A percentile compares a stretch with the other conserved stretches of the same genome.
These are phyloP conservation scores for Karstenula rhodostoma DNA, from an alignment of 2,329 filamentous ascomycete species.

Conservation along the genomic window DNA sequence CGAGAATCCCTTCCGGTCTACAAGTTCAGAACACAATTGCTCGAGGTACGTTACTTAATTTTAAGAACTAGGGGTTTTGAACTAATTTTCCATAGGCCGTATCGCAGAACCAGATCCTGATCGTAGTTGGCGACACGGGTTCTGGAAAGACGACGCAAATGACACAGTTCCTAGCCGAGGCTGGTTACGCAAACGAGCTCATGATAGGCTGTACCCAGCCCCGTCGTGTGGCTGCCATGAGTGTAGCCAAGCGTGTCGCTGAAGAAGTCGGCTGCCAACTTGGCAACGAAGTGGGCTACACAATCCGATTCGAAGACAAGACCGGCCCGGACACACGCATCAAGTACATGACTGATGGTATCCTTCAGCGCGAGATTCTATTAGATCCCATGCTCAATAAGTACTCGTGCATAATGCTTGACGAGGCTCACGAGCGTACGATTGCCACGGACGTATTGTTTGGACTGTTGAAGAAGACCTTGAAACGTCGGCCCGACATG, in stretches of 20 bases:
- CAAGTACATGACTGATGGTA: constrained; percentile 99
- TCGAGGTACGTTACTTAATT: no score
- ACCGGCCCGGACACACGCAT: constrained; percentile 88
- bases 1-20: constrained; percentile 88
- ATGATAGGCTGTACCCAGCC: constrained; percentile 97
- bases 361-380: constrained; percentile 96
- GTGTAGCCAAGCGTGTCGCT: constrained; percentile 95
- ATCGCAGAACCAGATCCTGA: constrained; percentile 84
- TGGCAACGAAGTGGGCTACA: constrained; percentile 96
- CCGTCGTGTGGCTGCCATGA: constrained; percentile 97
- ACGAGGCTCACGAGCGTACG: constrained; percentile 97
- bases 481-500: constrained; percentile 81
- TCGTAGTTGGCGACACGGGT: constrained; percentile 96
- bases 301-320: constrained; percentile 97
- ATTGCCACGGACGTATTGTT: constrained; percentile 97
- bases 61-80: no score
- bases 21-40: constrained; percentile 84
- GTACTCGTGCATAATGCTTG: constrained; percentile 97
- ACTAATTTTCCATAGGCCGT: no score
- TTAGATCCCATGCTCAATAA: constrained; percentile 90
- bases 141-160: constrained; percentile 97
- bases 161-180: constrained; percentile 94
- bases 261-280: constrained; percentile 94
- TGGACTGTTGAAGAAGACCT: constrained; percentile 92
- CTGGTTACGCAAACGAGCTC: constrained; percentile 83